Base-by-base conservation (phyloP, 1,284 basidiomycete genomes). In the Ustilago hordei region DNA sequence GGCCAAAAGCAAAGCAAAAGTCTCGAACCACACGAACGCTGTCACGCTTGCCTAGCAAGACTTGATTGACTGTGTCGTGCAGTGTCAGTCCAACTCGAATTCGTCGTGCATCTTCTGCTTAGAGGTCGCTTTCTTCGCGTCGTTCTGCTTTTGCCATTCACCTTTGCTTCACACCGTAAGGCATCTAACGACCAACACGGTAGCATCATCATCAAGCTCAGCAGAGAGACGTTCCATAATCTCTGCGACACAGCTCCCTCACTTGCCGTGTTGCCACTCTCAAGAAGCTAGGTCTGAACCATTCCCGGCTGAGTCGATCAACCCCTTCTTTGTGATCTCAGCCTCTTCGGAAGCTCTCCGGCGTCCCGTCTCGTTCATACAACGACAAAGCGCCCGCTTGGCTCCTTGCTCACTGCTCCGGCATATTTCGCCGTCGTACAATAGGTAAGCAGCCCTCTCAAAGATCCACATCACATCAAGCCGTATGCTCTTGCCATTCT, bases 21-120 rank as follows among this genome's bases (percentile, higher is more conserved):
- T 48, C 58, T 55, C 45, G 45, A 47, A 66, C 58, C 64, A 66
- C 64, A 60, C 64, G 53, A 66, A 65, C 56, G 39, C 23, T 55
- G 23, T 52, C 58, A 43, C 28, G 38, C 54, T 55, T 7, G 48
- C 48, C 19, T 52, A 45, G 39, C 39, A 19, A n/a, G 39, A 43
- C 39, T 28, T 28, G 15, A 17, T 45, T 45, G 11, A 15, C 43
- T 45, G 43, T 45, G 43, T 11, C 3, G 39, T 41, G 39, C 36
- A 19, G 34, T 17, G 54, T 41, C 57, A 47, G 60, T 54, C 35
- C 55, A 47, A 53, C 43, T 35, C 31, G 39, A 45, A 45, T 13
- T 56, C 53, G 53, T 62, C 47, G 54, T 68, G 60, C 60, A 68
- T 62, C 60, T 63, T 38, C 60, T 35, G 19, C 43, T 50, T 50